A percentile compares a stretch with the other conserved stretches of the same genome.
Evolutionary conservation across 805 yeast genomes (phyloP).

Genomic region (Pichia rugopelliculosa): DNA sequence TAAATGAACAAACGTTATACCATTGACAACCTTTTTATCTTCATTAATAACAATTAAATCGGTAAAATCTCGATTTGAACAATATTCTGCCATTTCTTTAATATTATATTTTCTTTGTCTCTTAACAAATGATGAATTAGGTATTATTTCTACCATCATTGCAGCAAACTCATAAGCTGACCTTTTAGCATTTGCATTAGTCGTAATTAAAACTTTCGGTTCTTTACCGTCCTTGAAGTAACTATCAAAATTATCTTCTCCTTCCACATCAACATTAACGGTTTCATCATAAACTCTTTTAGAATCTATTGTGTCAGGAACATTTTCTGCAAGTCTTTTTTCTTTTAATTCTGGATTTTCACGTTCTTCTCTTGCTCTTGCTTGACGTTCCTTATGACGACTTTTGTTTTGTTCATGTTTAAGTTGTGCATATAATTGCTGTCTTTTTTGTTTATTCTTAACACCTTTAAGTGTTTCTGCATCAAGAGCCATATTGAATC

Average conservation of each 20-base stretch:
- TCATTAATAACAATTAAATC: conserved; percentile 87
- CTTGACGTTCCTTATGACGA: conserved; percentile 69
- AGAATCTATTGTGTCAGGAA: conserved; percentile 75
- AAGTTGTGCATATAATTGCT: conserved; percentile 63
- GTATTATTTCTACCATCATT: conserved; percentile 72
- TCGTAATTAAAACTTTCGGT: conserved; percentile 87
- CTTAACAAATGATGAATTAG: conserved; percentile 79
- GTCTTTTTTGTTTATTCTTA: conserved; percentile 74
- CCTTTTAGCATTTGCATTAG: conserved; percentile 79
- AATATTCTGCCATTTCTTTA: conserved; percentile 79
- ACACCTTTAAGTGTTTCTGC: conserved; percentile 37
- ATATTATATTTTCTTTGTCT: conserved; percentile 78
- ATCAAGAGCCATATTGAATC: not conserved
- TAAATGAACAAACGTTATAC: conserved; percentile 85
- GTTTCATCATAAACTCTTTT: conserved; percentile 87
- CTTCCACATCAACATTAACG: conserved; percentile 48
- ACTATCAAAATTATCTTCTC: conserved; percentile 56
- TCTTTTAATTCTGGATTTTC: conserved; percentile 75
- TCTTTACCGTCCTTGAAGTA: conserved; percentile 46
- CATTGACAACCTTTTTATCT: conserved; percentile 87
- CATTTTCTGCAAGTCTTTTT: conserved; percentile 69
- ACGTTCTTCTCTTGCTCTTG: conserved; percentile 81
- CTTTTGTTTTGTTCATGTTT: conserved; percentile 70
- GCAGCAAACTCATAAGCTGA: conserved; percentile 89
- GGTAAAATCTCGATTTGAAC: conserved; percentile 78